Evolutionary conservation across 371 early-diverging fungal genomes (phyloP).

Genomic region (Capillidium heterosporum): DNA sequence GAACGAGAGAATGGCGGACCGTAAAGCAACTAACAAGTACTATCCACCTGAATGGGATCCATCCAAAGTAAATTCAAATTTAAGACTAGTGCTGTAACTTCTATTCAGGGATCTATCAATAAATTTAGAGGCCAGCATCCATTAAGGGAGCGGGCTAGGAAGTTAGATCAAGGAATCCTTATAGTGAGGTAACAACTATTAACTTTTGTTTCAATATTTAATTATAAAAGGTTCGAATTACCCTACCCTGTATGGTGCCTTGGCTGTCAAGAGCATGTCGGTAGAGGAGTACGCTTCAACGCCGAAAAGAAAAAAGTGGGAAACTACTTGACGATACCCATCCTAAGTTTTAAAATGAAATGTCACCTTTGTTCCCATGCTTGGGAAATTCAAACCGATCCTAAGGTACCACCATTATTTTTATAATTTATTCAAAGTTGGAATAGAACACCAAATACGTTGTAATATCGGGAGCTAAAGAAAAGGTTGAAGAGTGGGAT

Average conservation of each 20-base stretch:
- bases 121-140: conserved; percentile 74
- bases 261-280: conserved; percentile 68
- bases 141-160: conserved; percentile 67
- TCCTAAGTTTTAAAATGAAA: conserved; percentile 79
- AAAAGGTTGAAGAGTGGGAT: conserved; percentile 54
- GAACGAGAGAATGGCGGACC: conserved; percentile 6
- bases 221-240: conserved; percentile 49
- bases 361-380: conserved; percentile 73
- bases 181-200: conserved; percentile 41
- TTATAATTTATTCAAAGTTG: neutral
- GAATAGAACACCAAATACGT: conserved; percentile 55
- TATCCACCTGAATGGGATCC: conserved; percentile 57
- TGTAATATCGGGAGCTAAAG: conserved; percentile 53
- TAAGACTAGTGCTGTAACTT: neutral
- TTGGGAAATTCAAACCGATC: conserved; percentile 86
- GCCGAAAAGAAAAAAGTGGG: conserved; percentile 84
- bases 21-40: conserved; percentile 31
- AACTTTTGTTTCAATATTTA: neutral
- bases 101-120: conserved; percentile 57
- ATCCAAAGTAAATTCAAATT: conserved; percentile 21
- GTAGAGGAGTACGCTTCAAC: conserved; percentile 79
- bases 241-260: conserved; percentile 85
- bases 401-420: conserved; percentile 37
- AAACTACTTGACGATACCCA: conserved; percentile 73
- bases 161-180: conserved; percentile 77